These are phyloP conservation scores for Solanum bulbocastanum DNA, from an alignment of 257 asterid genomes.

Conservation along the genomic window DNA sequence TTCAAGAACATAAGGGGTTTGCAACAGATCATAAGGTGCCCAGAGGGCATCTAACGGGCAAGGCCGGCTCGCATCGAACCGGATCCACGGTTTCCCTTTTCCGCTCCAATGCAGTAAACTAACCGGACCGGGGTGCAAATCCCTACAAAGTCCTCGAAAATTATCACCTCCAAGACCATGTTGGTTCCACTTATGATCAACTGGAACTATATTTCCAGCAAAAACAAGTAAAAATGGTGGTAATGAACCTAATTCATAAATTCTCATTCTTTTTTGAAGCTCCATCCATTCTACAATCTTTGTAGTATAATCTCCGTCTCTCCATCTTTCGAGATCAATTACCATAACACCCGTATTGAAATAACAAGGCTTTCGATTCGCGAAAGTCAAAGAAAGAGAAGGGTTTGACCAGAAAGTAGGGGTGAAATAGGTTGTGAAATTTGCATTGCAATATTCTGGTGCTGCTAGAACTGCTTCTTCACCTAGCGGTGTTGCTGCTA, in stretches of 20 bases:
- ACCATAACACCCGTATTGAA: constrained; percentile 41
- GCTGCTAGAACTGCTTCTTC: constrained; percentile 23
- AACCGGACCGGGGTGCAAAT: constrained; percentile 32
- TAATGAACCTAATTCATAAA: constrained; percentile 31
- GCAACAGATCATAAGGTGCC: constrained; percentile 39
- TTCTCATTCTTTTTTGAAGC: constrained; percentile 32
- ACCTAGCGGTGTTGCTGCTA: constrained; percentile 16
- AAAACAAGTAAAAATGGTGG: constrained; percentile 39
- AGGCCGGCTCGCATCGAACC: constrained; percentile 27
- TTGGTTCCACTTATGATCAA: constrained; percentile 36
- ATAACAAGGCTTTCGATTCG: constrained; percentile 23
- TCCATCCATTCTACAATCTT: constrained; percentile 37
- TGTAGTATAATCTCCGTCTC: constrained; percentile 19
- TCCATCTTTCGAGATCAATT: constrained; percentile 29
- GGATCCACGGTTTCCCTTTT: constrained; percentile 41
- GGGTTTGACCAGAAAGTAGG: constrained; percentile 34
- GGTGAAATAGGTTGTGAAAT: constrained; percentile 28
- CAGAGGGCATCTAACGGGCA: constrained; percentile 44
- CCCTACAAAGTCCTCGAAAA: constrained; percentile 27
- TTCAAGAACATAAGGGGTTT: constrained; percentile 18
- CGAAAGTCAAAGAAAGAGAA: constrained; percentile 21
- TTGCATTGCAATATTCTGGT: constrained; percentile 36
- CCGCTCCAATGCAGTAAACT: constrained; percentile 44
- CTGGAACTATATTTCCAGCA: constrained; percentile 33
- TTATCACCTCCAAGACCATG: constrained; percentile 40